Percentiles rank a stretch among this genome's conserved stretches.
These are phyloP conservation scores for Rhizopogon vesiculosus DNA, from an alignment of 768 basidiomycete genomes.

Conservation along the genomic window DNA sequence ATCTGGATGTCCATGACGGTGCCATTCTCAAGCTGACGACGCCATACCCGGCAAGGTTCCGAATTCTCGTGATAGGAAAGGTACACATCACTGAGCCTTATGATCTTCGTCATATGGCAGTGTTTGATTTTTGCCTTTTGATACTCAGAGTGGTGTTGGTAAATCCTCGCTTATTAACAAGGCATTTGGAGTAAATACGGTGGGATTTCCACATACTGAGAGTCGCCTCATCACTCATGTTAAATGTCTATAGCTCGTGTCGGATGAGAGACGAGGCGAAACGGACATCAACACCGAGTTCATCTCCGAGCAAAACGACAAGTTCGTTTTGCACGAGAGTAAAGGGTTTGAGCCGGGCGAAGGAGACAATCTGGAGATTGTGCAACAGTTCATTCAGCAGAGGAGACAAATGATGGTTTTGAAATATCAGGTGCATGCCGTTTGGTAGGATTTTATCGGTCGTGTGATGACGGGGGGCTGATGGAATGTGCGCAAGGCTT, in stretches of 20 bases:
- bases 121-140: neutral
- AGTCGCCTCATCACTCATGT: neutral
- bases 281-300: neutral
- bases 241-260: neutral
- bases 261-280: neutral
- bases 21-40: no score
- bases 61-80: neutral
- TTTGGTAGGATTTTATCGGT: neutral
- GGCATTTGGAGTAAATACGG: neutral
- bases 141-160: neutral
- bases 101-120: no score
- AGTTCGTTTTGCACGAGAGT: neutral
- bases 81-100: neutral
- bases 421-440: neutral
- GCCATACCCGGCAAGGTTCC: neutral
- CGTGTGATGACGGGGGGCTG: neutral
- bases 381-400: neutral
- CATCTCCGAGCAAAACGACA: neutral
- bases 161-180: neutral
- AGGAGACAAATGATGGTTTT: neutral
- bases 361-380: neutral
- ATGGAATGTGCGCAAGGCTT: neutral
- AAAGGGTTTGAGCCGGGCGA: neutral
- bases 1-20: no score
- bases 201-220: neutral